Conservation (phyloP, 192 early-diverging fungal species). For the Podila clonocystis region DNA sequence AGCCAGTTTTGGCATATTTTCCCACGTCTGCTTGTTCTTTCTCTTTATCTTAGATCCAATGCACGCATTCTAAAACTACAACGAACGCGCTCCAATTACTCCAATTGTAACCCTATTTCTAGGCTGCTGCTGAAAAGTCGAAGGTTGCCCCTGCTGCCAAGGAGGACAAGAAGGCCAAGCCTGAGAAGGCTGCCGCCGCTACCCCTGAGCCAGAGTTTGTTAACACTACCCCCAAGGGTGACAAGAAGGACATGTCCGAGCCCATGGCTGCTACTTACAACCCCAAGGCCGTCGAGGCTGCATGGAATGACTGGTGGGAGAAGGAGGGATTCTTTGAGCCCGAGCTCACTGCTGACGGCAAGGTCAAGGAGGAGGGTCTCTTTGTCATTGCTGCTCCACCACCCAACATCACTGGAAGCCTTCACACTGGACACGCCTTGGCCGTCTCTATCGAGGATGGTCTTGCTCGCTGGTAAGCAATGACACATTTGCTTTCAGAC, state of each 20-base stretch:
- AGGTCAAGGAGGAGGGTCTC: slow-evolving; percentile 76
- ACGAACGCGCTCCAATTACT: neutral
- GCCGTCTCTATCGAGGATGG: slow-evolving; percentile 95
- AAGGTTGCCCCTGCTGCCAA: slow-evolving; percentile 39
- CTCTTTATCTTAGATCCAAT: no score
- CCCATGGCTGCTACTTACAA: slow-evolving; percentile 87
- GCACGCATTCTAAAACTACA: no score
- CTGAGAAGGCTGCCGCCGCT: slow-evolving; percentile 40
- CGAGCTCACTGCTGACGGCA: slow-evolving; percentile 73
- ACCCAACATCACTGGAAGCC: slow-evolving; percentile 98
- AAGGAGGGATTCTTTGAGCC: slow-evolving; percentile 93
- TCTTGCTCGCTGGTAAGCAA: slow-evolving; percentile 84
- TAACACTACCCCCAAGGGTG: slow-evolving; percentile 85
- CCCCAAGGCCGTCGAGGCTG: slow-evolving; percentile 89
- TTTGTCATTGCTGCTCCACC: slow-evolving; percentile 97
- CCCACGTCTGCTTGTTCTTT: neutral
- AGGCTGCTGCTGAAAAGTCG: slow-evolving; percentile 56
- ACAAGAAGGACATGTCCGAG: slow-evolving; percentile 82
- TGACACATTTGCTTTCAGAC: neutral
- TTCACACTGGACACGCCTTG: slow-evolving; percentile 96
- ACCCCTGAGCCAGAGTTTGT: slow-evolving; percentile 70
- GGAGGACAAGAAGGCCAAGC: slow-evolving; percentile 43
- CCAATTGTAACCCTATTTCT: neutral
- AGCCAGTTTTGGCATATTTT: neutral
- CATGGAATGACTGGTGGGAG: slow-evolving; percentile 99